phyloP scores from a whole-genome alignment of 148 eudicot genomes.

The Rhododendron henanense region DNA sequence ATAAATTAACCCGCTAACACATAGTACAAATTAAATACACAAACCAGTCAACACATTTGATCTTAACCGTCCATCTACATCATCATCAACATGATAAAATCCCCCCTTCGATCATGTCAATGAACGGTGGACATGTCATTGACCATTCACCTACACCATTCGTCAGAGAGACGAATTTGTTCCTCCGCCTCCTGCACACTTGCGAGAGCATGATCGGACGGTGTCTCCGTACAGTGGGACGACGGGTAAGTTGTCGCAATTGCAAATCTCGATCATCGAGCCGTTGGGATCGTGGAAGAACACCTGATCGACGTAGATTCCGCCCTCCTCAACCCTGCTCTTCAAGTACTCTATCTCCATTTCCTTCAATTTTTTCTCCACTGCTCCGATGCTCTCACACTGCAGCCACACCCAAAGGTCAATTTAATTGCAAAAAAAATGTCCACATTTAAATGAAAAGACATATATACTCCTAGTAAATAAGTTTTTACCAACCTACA shows the following conservation, averaged over 20 bases:
- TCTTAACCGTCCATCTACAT: background rate
- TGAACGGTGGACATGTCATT: background rate
- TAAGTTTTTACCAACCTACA: no score
- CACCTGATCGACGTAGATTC: conserved; percentile 37
- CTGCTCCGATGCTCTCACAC: conserved; percentile 40
- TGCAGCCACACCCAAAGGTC: conserved; percentile 4
- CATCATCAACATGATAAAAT: background rate
- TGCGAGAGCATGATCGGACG: conserved; percentile 10
- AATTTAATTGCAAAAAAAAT: background rate
- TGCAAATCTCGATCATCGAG: conserved; percentile 49
- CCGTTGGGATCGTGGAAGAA: conserved; percentile 60
- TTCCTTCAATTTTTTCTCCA: conserved; percentile 31
- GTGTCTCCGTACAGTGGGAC: conserved; percentile 24
- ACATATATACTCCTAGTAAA: no score
- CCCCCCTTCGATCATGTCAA: background rate
- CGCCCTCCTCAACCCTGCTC: conserved; percentile 36
- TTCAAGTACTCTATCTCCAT: conserved; percentile 34
- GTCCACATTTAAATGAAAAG: background rate
- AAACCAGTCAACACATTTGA: background rate
- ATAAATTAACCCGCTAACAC: no score
- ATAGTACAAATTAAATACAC: background rate
- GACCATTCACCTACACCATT: background rate
- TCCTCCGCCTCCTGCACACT: background rate
- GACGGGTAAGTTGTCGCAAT: conserved; percentile 39
- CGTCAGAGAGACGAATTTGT: background rate